Base-by-base conservation (phyloP, 192 early-diverging fungal genomes). In the Rhizophagus sp. region DNA sequence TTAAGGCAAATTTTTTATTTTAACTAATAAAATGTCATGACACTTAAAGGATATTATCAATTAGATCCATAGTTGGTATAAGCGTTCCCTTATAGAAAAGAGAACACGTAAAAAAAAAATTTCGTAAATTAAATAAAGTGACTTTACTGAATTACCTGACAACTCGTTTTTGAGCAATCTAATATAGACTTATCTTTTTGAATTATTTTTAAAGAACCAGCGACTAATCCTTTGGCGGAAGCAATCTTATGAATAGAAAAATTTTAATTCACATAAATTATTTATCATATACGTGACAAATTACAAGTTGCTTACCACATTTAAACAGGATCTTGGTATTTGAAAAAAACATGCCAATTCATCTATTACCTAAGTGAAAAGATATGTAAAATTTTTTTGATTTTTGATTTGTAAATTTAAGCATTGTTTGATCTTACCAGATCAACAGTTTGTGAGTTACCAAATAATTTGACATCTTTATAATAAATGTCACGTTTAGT, bases 401-500 rank as follows among this genome's bases (percentile, higher is more conserved):
- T 47, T 47, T 47, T 47, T 12, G 44, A 47, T 12, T 47, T 47
- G 11, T 12, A 47, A 47, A 47, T 47, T 47, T 41, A 6, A 41
- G 5, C 5, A 41, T 41, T 8, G 39, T 47, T 57, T 57, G 50
- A 57, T 1, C 9, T 65, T 76, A 76, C 75, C 27, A 44, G 8
- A 63, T 80, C 79, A 19, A 80, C 79, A 2, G 72, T 75, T 13
- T 34, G 27, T 12, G 44, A 41, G 44, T 47, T 47, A 47, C 44
- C 44, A 33, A 80, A 75, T 49, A 75, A 75, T 65, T 64, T 25
- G 22, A 80, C 73, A 49, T 80, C 79, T 73, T 80, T 80, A 36
- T 80, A 80, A 80, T 76, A 80, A 33, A 80, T 80, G 64, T 80
- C 79, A n/a, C 79, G 61, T 64, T 80, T 80, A 22, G 73, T 80